Base-by-base conservation (phyloP, 768 basidiomycete species). In the Termitomyces sp. region DNA sequence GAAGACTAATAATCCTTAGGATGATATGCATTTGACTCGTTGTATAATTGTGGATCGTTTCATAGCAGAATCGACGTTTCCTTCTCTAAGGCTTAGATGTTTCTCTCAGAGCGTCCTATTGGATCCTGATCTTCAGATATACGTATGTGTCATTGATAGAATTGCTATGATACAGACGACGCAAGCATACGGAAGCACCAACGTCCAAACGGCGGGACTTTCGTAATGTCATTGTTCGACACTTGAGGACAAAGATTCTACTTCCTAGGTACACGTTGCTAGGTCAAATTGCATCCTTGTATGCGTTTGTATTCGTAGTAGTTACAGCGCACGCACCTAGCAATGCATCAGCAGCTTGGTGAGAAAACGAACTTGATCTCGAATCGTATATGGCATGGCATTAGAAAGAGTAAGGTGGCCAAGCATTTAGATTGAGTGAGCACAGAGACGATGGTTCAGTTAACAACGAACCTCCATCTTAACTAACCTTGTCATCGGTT, bases 201-300 rank as follows among this genome's bases (percentile, higher is more conserved):
- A 22, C 10, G 16, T 37, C 36, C 16, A 8, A 13, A 34, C 12
- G n/a, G 47, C 12, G n/a, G 47, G n/a, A 48, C n/a, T 31, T 48
- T 22, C 31, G 20, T 22, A 24, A 20, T 6, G 31, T n/a, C n/a
- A n/a, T n/a, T n/a, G n/a, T 34, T 22, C 29, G 6, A 16, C 27
- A 20, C 18, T 29, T 12, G 27, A 31, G 22, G 22, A 34, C 48
- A 50, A 13, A 9, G 13, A 36, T 50, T 16, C 4, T 34, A 36
- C 24, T 9, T 32, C 20, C 29, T 42, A 13, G 9, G n/a, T 85
- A 59, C 87, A 89, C 71, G 86, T 78, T 26, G 88, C 83, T 85
- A 2, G 87, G 86, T 42, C 86, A 71, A 51, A 88, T 87, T 1
- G 87, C 86, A 60, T 88, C 83, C 46, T 74, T 71, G 63, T 88